Percentiles rank a stretch among this genome's conserved stretches.
phyloP scores from a whole-genome alignment of 2,329 filamentous ascomycete genomes.

The Apiospora kogelbergensis region DNA sequence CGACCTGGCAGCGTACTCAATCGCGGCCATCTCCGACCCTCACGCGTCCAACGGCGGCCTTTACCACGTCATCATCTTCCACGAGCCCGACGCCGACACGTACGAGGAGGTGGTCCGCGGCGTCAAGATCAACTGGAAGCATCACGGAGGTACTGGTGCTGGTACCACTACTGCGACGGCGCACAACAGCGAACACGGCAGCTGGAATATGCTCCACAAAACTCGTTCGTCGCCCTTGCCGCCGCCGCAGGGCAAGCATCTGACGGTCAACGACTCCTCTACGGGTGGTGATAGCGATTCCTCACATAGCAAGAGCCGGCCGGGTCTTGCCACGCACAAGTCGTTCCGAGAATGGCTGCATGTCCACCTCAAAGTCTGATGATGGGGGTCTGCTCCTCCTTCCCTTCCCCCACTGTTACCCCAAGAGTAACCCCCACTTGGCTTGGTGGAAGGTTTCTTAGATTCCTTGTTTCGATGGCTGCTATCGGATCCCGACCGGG shows the following conservation, averaged over 20 bases:
- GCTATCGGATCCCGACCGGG: neutral
- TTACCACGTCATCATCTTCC: conserved; percentile 8
- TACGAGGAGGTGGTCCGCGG: neutral
- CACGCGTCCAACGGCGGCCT: conserved; percentile 10
- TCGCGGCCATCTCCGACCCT: conserved; percentile 12
- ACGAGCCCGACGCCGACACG: neutral
- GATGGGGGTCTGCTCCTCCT: neutral
- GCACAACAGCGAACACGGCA: neutral
- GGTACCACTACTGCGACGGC: neutral
- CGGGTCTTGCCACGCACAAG: neutral
- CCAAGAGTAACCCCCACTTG: neutral
- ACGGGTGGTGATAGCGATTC: neutral
- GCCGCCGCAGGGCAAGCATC: neutral
- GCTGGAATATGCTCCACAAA: neutral
- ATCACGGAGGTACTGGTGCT: neutral
- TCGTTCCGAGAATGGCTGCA: neutral
- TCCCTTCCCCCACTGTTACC: neutral
- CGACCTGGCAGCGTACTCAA: conserved; percentile 15
- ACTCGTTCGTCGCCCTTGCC: neutral
- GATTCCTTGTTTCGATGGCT: neutral
- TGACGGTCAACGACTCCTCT: neutral
- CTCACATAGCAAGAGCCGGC: neutral
- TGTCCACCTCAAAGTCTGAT: neutral
- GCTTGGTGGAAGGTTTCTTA: neutral
- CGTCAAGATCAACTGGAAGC: neutral